Evolutionary conservation across 2,329 filamentous ascomycete genomes (phyloP), one percentile per base, ranked within the genome.

Genomic region (Stagonosporopsis chrysanthemi): DNA sequence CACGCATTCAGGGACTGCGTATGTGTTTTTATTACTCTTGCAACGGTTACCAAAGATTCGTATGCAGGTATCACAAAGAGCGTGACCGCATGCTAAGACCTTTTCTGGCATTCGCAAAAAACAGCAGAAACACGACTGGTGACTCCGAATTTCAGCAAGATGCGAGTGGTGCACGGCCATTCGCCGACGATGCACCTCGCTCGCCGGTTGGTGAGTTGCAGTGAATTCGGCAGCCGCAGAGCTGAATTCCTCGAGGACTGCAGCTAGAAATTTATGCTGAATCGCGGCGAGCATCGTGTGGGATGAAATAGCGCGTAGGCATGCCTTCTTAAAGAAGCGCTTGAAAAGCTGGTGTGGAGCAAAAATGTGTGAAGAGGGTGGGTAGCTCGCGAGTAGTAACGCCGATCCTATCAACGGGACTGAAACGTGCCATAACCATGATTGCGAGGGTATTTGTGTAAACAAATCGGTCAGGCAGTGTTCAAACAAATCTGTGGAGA

Each of bases 391-490:
- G 3, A 74, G 53, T 28, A 69, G 40, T 1, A 72, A 42, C 15
- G 68, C 61, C 3, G 64, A 73, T 11, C 64, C 64, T 23, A 74
- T 39, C 14, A 74, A 31, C 19, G 69, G 67, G 31, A 56, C 50
- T 12, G 60, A 40, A 28, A 71, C 46, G 48, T 67, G 58, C 60
- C 52, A 68, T 6, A 68, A 44, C 63, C 57, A 70, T 17, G 60
- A 56, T 38, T 70, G 44, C 12, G 56, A 66, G 8, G 68, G 70
- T 22, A 71, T 53, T 14, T 62, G 36, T 2, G 45, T 24, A 2
- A 72, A 39, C 11, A 72, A 36, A n/a, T 72, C 63, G 17, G 42
- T 29, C 1, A 72, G 4, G 12, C 29, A 45, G 12, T 45, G 19
- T 17, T 45, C 17, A 43, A 73, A 44, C 8, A 65, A 50, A 23